Evolutionary conservation across 345 rosid species (phyloP), one percentile per base, ranked within the genome.

Genomic region (Clausena lansium): DNA sequence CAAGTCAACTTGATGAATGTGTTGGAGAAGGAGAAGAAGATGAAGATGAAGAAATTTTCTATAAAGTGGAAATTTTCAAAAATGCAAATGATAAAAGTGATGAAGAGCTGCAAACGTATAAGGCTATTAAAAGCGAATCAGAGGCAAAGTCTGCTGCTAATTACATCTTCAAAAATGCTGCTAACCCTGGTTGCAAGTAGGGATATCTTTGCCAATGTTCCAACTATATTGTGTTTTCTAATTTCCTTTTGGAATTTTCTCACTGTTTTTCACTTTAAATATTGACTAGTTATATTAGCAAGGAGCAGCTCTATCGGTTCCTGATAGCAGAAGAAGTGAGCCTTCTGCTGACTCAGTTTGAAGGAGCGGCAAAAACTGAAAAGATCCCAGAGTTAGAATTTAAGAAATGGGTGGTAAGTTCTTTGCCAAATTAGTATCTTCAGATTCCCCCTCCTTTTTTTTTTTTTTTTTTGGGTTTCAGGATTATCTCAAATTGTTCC

Each of bases 91-190:
- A 41, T 63, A 5, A 91, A 25, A 75, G 80, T 27, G 89, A 86
- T 15, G 93, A 89, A 47, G 90, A 87, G 25, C 68, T 70, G 82
- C 79, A 84, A 77, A 80, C 79, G 66, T 83, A 88, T 62, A 36
- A 77, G 65, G 88, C 87, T 83, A 91, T 91, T 69, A 87, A 86
- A 2, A 89, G 84, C 24, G 92, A 91, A 76, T 86, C 83, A 88
- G 92, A 91, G 77, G 93, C 95, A 10, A 87, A 81, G 72, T 89
- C 83, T 11, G 93, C 95, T 66, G 93, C 92, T 41, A 86, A 84
- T 79, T 71, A 67, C 82, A 85, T 89, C 67, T 91, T 89, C 87
- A 77, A 64, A 59, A 89, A 91, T 66, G 93, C 89, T 1, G 95
- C 92, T 15, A 86, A 84, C 80, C 85, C 81, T 32, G 77, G 84